These are phyloP conservation scores for Phytophthora tubulina DNA, from an alignment of 352 stramenopile species.

Conservation along the genomic window DNA sequence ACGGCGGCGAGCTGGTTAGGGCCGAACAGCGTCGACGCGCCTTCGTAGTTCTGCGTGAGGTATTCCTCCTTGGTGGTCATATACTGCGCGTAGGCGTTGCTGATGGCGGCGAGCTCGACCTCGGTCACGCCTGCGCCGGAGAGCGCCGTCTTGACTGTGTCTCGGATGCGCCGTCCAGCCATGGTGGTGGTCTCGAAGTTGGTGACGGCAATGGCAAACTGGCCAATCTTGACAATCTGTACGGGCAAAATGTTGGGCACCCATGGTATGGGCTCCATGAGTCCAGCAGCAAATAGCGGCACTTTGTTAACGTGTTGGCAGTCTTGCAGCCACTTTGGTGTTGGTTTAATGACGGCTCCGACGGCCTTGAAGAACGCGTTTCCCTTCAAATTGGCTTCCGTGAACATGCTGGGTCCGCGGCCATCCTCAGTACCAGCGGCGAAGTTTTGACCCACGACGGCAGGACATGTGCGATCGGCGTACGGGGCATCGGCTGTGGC, in stretches of 20 bases:
- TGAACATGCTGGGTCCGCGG: constrained; percentile 43
- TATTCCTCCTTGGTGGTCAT: constrained; percentile 59
- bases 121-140: neutral
- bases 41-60: constrained; percentile 67
- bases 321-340: constrained; percentile 50
- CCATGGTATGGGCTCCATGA: constrained; percentile 55
- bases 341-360: constrained; percentile 37
- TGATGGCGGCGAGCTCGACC: neutral
- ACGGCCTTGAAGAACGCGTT: constrained; percentile 43
- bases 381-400: constrained; percentile 44
- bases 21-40: constrained; percentile 74
- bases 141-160: constrained; percentile 21
- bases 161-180: constrained; percentile 57
- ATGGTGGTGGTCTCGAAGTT: constrained; percentile 73
- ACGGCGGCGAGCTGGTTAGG: constrained; percentile 67
- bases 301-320: constrained; percentile 56
- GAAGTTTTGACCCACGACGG: constrained; percentile 62
- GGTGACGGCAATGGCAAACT: constrained; percentile 53
- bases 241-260: constrained; percentile 57
- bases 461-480: constrained; percentile 51
- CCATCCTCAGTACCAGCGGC: constrained; percentile 60
- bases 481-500: constrained; percentile 40
- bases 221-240: constrained; percentile 50
- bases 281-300: constrained; percentile 45
- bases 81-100: constrained; percentile 1